Conservation (phyloP, 2,329 filamentous ascomycete species). For the Nothomitra cinnamomea region DNA sequence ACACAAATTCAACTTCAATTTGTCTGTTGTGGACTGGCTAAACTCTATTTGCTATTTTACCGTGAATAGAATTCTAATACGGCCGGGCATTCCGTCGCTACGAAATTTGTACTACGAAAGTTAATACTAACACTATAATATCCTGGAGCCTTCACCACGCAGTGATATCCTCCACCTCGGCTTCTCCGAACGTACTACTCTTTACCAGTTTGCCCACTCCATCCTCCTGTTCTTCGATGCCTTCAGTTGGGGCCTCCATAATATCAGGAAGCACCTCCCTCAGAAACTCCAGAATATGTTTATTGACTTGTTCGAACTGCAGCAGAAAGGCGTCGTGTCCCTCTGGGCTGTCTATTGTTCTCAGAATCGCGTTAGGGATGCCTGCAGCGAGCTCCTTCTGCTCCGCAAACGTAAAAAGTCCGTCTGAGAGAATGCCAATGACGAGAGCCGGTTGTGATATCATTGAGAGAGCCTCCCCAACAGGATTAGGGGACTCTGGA, state of each 20-base stretch:
- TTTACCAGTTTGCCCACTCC: slow-evolving; percentile 51
- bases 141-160: slow-evolving; percentile 47
- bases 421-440: slow-evolving; percentile 87
- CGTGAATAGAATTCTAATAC: too few species aligned
- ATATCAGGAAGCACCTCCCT: slow-evolving; percentile 72
- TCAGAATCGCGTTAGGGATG: slow-evolving; percentile 59
- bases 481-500: slow-evolving; percentile 25
- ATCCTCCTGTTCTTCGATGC: slow-evolving; percentile 16
- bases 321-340: slow-evolving; percentile 93
- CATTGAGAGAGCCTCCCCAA: slow-evolving; percentile 58
- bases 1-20: too few species aligned
- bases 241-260: slow-evolving; percentile 42
- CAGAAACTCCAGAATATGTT: slow-evolving; percentile 69
- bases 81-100: too few species aligned
- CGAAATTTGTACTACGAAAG: too few species aligned
- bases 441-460: slow-evolving; percentile 85
- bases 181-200: slow-evolving; percentile 85
- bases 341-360: slow-evolving; percentile 83
- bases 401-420: slow-evolving; percentile 91
- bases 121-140: too few species aligned
- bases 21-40: too few species aligned
- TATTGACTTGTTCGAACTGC: slow-evolving; percentile 95
- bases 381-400: slow-evolving; percentile 78
- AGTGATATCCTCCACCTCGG: slow-evolving; percentile 90
- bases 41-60: too few species aligned